Percentiles rank a stretch among this genome's conserved stretches.
Evolutionary conservation across 257 asterid genomes (phyloP).

Genomic region (Cynanchum wilfordii): DNA sequence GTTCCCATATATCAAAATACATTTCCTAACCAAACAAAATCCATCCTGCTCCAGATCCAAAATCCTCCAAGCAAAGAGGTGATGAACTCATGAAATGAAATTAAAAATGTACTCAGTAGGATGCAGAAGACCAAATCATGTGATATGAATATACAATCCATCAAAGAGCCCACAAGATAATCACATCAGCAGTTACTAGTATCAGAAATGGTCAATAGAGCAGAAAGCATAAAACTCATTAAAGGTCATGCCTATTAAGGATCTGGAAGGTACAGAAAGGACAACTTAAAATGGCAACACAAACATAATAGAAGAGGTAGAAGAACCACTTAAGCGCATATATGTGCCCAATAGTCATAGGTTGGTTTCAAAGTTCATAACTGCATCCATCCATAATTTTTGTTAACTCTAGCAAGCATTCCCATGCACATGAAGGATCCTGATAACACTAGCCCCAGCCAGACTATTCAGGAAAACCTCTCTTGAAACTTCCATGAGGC

Average conservation of each 20-base stretch:
- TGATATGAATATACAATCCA: not conserved
- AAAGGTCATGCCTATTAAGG: not conserved
- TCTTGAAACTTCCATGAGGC: not conserved
- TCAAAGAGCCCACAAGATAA: not conserved
- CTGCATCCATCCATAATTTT: not conserved
- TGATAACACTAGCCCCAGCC: not conserved
- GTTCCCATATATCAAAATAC: not conserved
- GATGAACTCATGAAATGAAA: not conserved
- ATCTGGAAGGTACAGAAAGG: not conserved
- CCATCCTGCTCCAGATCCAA: not conserved
- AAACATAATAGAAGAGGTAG: not conserved
- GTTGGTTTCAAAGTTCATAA: not conserved
- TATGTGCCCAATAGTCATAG: not conserved
- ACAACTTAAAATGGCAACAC: not conserved
- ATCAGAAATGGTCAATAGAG: not conserved
- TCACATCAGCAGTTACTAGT: not conserved
- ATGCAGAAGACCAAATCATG: not conserved
- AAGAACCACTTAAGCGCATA: not conserved
- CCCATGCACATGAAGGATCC: not conserved
- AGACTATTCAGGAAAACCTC: not conserved
- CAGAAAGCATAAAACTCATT: not conserved
- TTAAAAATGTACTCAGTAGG: not conserved
- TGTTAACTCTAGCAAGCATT: not conserved
- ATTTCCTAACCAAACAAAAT: not conserved
- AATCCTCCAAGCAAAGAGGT: not conserved